phyloP scores from a whole-genome alignment of 257 asterid genomes.

The Mitragyna speciosa region DNA sequence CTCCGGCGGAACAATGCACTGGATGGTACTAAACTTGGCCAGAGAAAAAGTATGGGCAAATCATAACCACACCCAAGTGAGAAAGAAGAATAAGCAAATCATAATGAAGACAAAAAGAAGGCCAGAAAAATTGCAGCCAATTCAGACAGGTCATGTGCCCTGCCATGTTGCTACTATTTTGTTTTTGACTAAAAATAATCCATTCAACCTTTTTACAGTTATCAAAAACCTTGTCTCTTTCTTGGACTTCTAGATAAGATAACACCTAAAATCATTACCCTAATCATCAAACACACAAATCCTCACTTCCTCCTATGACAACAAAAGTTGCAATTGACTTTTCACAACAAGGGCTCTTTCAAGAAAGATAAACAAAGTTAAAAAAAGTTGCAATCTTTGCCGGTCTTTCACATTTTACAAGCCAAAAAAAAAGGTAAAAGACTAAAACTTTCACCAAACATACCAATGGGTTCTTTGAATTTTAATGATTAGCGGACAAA shows the following conservation, averaged over 20 bases:
- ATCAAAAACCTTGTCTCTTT: conserved; percentile 25
- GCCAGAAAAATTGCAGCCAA: conserved; percentile 29
- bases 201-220: conserved; percentile 25
- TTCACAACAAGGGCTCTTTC: conserved; percentile 23
- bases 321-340: conserved; percentile 39
- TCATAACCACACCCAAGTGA: conserved; percentile 22
- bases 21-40: conserved; percentile 22
- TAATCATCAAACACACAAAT: conserved; percentile 40
- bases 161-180: conserved; percentile 34
- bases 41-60: conserved; percentile 34
- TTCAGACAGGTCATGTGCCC: conserved; percentile 45
- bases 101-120: conserved; percentile 37
- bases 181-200: conserved; percentile 26
- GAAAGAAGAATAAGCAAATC: conserved; percentile 32
- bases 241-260: conserved; percentile 40
- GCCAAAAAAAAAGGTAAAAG: conserved; percentile 11
- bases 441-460: conserved; percentile 6
- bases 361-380: conserved; percentile 20
- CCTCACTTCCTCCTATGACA: conserved; percentile 33
- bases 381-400: conserved; percentile 50
- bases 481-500: neutral
- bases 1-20: conserved; percentile 29
- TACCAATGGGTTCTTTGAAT: conserved; percentile 7
- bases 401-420: conserved; percentile 15
- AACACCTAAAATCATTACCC: conserved; percentile 38